Conservation (phyloP, 1,284 basidiomycete genomes). For the Sporisorium graminicola region DNA sequence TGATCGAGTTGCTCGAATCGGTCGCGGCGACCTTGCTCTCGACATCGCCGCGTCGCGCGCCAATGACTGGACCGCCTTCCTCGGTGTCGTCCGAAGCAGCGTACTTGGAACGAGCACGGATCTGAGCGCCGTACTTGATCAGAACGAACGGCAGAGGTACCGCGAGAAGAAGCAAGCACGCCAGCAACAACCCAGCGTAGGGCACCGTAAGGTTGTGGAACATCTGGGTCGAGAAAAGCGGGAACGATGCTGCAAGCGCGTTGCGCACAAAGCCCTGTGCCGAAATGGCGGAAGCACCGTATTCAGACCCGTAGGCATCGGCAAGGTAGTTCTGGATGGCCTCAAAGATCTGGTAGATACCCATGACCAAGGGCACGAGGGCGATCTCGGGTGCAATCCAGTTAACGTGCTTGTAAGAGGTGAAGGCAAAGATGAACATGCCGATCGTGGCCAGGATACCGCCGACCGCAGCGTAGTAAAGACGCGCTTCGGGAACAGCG, state of each 20-base stretch:
- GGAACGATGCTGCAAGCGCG: conserved; percentile 53
- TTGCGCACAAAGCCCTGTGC: conserved; percentile 61
- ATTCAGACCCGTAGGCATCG: conserved; percentile 51
- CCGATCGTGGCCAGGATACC: conserved; percentile 53
- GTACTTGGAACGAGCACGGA: conserved; percentile 56
- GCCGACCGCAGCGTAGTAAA: conserved; percentile 58
- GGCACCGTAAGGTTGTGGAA: conserved; percentile 57
- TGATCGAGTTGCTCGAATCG: conserved; percentile 23
- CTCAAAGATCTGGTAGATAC: conserved; percentile 61
- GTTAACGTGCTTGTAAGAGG: conserved; percentile 56
- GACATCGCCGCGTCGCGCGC: conserved; percentile 39
- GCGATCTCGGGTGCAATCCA: conserved; percentile 62
- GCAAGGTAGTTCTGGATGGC: conserved; percentile 57
- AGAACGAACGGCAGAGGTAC: conserved; percentile 58
- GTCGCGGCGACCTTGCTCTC: conserved; percentile 32
- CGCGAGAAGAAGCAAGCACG: conserved; percentile 48
- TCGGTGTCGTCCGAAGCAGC: conserved; percentile 47
- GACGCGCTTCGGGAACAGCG: conserved; percentile 58
- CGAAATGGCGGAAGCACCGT: conserved; percentile 56
- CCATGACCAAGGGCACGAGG: conserved; percentile 56
- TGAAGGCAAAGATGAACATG: conserved; percentile 62
- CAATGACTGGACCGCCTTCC: conserved; percentile 46
- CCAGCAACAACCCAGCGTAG: conserved; percentile 54
- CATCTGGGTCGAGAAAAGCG: conserved; percentile 59
- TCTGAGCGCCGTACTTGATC: conserved; percentile 56